phyloP scores from a whole-genome alignment of 2,329 filamentous ascomycete species.

The Hirsutella thompsonii region DNA sequence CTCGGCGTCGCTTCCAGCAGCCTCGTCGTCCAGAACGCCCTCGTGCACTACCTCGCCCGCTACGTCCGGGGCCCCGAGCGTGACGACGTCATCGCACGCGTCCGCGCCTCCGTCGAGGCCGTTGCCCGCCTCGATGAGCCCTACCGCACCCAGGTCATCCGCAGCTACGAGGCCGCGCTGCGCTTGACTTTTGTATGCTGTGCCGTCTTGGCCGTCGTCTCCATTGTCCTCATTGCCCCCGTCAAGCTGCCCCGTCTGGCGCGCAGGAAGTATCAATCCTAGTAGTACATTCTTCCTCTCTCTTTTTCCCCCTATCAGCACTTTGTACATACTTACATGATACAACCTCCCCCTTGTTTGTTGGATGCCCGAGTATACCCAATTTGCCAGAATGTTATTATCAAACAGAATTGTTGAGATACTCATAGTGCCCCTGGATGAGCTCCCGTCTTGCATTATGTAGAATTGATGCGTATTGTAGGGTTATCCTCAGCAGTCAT shows the following conservation, averaged over 20 bases:
- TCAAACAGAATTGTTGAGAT: too few species aligned
- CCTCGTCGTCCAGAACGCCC: constrained; percentile 59
- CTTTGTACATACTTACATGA: too few species aligned
- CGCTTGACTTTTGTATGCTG: constrained; percentile 32
- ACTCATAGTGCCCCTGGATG: too few species aligned
- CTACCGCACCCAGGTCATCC: constrained; percentile 41
- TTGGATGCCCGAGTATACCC: too few species aligned
- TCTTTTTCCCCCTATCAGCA: too few species aligned
- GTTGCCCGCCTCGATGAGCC: constrained; percentile 28
- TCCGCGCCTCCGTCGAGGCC: constrained; percentile 41
- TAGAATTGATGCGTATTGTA: too few species aligned
- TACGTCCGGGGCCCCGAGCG: constrained; percentile 48
- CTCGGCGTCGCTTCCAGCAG: constrained; percentile 62
- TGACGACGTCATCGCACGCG: constrained; percentile 36
- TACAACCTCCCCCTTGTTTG: too few species aligned
- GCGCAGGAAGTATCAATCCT: constrained; percentile 18
- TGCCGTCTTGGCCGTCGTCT: constrained; percentile 32
- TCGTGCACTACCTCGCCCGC: constrained; percentile 44
- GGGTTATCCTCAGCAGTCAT: too few species aligned
- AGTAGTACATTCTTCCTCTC: too few species aligned
- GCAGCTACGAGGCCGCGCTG: constrained; percentile 39
- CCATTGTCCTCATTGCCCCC: constrained; percentile 32
- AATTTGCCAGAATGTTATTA: too few species aligned
- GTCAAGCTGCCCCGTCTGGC: constrained; percentile 42
- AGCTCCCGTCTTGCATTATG: too few species aligned